These are phyloP conservation scores for Penicillium maclennaniae DNA, from an alignment of 495 filamentous ascomycete genomes.

Conservation along the genomic window DNA sequence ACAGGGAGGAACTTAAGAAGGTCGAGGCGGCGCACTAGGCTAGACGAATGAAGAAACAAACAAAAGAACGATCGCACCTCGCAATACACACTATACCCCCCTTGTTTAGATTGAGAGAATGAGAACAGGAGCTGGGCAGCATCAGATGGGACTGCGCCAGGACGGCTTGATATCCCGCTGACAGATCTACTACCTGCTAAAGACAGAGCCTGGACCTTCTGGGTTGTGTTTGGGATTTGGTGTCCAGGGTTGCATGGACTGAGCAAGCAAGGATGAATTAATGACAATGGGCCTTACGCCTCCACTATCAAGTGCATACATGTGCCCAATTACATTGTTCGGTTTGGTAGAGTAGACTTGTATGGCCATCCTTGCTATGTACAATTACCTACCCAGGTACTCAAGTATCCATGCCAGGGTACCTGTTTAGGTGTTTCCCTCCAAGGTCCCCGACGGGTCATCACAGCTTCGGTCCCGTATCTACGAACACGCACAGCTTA, in stretches of 20 bases:
- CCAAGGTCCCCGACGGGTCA: neutral
- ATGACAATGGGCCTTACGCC: neutral
- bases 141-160: neutral
- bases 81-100: conserved; percentile 7
- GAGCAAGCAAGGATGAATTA: neutral
- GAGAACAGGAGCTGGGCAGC: neutral
- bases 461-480: conserved; percentile 30
- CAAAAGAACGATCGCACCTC: neutral
- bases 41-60: conserved; percentile 1
- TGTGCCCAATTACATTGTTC: neutral
- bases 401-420: neutral
- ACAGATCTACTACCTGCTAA: neutral
- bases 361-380: neutral
- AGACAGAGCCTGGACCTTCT: neutral
- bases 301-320: neutral
- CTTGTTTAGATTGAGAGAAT: neutral
- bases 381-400: neutral
- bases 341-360: neutral
- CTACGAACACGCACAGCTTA: conserved; percentile 15
- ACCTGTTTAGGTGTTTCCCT: too few species aligned
- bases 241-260: neutral
- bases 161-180: neutral
- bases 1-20: conserved; percentile 93
- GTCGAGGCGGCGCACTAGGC: conserved; percentile 57
- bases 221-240: too few species aligned